Evolutionary conservation across 352 stramenopile species (phyloP), one percentile per base, ranked within the genome.

Genomic region (Thalassiosira allenii): DNA sequence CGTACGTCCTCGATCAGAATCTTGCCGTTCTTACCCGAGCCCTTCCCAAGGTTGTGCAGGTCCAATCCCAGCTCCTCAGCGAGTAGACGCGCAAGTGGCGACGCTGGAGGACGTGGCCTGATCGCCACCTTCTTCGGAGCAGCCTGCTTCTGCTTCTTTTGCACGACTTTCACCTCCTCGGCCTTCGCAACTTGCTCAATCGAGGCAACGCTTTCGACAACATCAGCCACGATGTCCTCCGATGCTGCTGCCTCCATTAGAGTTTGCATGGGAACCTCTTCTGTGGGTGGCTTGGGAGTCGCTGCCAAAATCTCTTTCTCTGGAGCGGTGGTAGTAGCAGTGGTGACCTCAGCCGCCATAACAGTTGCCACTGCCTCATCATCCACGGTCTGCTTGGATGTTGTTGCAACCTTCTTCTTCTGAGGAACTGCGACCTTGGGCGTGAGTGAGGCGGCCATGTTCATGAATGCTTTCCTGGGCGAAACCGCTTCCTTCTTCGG

Each of bases 11-110:
- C 68, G 37, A 77, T 77, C 12, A 77, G 51, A 69, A 77, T 77
- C 57, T 77, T 77, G 41, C 68, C 68, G 47, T 77, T 69, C 49
- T 77, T 77, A 6, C 68, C 68, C 6, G 68, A 70, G 30, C 68
- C 67, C 56, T 56, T 77, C 4, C 68, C 68, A 33, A 77, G 58
- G 41, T 27, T 40, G 23, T 14, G 27, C 1, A 77, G 47, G 25
- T 77, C 49, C 22, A 77, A 53, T 34, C 47, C 47, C 32, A 77
- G 32, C 41, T 77, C 68, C 37, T 56, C 47, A 1, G 68, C 68
- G 20, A 77, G 57, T n/a, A 77, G 68, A 64, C 68, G 54, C 47
- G 68, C 68, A 25, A 77, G 47, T 37, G 68, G 68, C 11, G 68
- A 77, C 33, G 68, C 43, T 12, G 44, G 9, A 22, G 56, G 56